phyloP scores from a whole-genome alignment of 2,329 filamentous ascomycete species.

The Fonsecaea multimorphosa region DNA sequence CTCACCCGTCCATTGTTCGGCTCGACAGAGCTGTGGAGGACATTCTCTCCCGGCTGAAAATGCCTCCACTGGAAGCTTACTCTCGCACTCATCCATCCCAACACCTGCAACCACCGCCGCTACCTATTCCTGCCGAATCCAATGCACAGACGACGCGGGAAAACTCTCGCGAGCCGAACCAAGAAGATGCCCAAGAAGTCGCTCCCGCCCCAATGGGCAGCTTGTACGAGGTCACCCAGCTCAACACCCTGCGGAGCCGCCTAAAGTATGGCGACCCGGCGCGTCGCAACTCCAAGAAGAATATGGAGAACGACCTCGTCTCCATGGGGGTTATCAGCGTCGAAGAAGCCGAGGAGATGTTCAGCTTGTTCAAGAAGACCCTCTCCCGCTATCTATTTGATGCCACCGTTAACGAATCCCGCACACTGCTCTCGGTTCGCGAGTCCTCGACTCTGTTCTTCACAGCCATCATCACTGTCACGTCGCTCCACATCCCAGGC shows the following conservation, averaged over 20 bases:
- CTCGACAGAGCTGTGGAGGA: constrained; percentile 39
- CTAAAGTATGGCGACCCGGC: constrained; percentile 35
- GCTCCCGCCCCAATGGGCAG: constrained; percentile 61
- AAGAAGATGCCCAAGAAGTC: constrained; percentile 45
- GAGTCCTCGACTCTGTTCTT: constrained; percentile 62
- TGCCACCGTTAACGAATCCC: constrained; percentile 57
- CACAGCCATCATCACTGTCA: constrained; percentile 63
- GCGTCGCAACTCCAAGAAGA: constrained; percentile 36
- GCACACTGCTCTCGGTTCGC: constrained; percentile 59
- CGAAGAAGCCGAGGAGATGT: constrained; percentile 38
- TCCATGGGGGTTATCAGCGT: constrained; percentile 34
- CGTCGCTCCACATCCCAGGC: constrained; percentile 63
- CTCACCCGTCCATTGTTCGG: constrained; percentile 36
- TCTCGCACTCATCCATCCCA: constrained; percentile 21
- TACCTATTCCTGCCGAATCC: constrained; percentile 16
- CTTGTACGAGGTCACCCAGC: constrained; percentile 61
- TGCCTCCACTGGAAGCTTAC: constrained; percentile 37
- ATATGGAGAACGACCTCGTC: constrained; percentile 38
- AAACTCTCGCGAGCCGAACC: constrained; percentile 37
- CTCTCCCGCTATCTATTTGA: constrained; percentile 40
- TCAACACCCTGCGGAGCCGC: constrained; percentile 42
- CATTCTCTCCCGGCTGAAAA: constrained; percentile 37
- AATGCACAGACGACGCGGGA: constrained; percentile 38
- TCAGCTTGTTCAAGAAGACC: constrained; percentile 37
- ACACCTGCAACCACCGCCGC: constrained; percentile 15